These are phyloP conservation scores for Candida takata DNA, from an alignment of 805 yeast genomes.

Conservation along the genomic window DNA sequence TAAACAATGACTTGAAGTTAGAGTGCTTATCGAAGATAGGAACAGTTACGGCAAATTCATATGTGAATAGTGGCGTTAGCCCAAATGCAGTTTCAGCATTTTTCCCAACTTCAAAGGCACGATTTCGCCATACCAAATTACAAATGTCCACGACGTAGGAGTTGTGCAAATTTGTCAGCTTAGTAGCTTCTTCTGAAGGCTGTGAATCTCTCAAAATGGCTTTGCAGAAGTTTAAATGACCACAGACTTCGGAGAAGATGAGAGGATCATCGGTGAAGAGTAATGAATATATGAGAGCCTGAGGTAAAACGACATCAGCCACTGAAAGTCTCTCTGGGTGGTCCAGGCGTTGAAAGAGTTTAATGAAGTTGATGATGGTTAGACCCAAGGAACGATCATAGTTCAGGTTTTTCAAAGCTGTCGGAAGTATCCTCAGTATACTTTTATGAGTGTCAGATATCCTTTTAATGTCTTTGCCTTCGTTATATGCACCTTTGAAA, in stretches of 20 bases:
- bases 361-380: slow-evolving; percentile 7
- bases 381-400: slow-evolving; percentile 9
- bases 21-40: slow-evolving; percentile 22
- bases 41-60: slow-evolving; percentile 16
- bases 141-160: slow-evolving; percentile 48
- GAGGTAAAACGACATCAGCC: slow-evolving; percentile 31
- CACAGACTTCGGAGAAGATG: slow-evolving; percentile 38
- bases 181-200: slow-evolving; percentile 11
- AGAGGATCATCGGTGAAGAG: slow-evolving; percentile 38
- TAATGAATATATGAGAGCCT: slow-evolving; percentile 31
- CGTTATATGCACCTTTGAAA: slow-evolving; percentile 1
- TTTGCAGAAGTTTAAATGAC: slow-evolving; percentile 34
- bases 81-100: slow-evolving; percentile 26
- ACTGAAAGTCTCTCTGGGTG: slow-evolving; percentile 14
- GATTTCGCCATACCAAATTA: slow-evolving; percentile 51
- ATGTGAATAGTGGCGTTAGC: slow-evolving; percentile 25
- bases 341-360: slow-evolving; percentile 17
- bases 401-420: background rate
- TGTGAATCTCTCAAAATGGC: slow-evolving; percentile 10
- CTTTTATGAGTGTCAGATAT: background rate
- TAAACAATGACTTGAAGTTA: slow-evolving; percentile 22
- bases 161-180: slow-evolving; percentile 34
- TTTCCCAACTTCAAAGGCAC: slow-evolving; percentile 35
- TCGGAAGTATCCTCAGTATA: background rate
- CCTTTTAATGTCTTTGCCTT: background rate